Conservation (phyloP, 306 rosid species). For the Cucurbita maxima region DNA sequence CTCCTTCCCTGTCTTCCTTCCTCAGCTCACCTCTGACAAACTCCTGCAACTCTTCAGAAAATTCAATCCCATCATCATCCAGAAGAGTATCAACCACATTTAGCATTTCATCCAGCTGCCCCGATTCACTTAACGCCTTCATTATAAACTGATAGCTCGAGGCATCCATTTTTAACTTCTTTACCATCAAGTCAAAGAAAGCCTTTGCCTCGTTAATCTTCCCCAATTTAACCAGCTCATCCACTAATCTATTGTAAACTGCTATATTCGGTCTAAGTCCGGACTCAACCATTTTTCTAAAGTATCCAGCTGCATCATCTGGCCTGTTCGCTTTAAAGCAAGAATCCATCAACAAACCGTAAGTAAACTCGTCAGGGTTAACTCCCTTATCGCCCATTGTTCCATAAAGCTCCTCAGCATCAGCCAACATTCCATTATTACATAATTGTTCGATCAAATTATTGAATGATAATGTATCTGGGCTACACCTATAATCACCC, state of each 20-base stretch:
- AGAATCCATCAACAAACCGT: constrained; percentile 71
- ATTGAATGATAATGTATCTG: constrained; percentile 67
- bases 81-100: constrained; percentile 61
- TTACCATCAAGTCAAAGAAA: constrained; percentile 77
- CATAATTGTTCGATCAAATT: constrained; percentile 84
- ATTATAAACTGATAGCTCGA: constrained; percentile 68
- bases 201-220: constrained; percentile 61
- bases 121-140: constrained; percentile 60
- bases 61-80: constrained; percentile 63
- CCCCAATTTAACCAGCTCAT: constrained; percentile 63
- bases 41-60: constrained; percentile 66
- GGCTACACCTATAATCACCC: constrained; percentile 66
- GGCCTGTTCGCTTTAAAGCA: constrained; percentile 68
- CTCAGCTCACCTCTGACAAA: constrained; percentile 66
- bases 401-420: constrained; percentile 68
- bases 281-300: constrained; percentile 62
- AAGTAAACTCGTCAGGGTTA: constrained; percentile 77
- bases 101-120: constrained; percentile 61
- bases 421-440: constrained; percentile 39
- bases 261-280: constrained; percentile 79
- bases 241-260: constrained; percentile 67
- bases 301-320: constrained; percentile 78
- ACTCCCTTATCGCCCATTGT: constrained; percentile 71
- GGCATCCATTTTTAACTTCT: constrained; percentile 89
- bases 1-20: constrained; percentile 80